Evolutionary conservation across 331 rosid genomes (phyloP).

Genomic region (Arachis monticola): DNA sequence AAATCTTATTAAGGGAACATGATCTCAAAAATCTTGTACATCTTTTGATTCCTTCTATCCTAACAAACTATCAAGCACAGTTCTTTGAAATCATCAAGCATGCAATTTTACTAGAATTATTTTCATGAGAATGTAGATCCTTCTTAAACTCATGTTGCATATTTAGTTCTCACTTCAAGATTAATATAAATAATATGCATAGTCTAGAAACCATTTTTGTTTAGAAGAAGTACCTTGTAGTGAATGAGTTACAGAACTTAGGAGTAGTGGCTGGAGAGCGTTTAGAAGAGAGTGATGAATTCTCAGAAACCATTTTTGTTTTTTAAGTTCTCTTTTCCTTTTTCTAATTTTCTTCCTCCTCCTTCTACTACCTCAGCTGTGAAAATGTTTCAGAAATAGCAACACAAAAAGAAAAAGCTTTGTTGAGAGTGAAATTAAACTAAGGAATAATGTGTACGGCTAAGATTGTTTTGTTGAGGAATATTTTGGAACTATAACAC

Average conservation of each 20-base stretch:
- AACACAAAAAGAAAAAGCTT: conserved; percentile 37
- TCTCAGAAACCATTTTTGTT: conserved; percentile 65
- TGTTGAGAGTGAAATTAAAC: conserved; percentile 27
- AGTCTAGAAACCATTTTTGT: neutral
- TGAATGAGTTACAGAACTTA: conserved; percentile 73
- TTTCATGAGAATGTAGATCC: neutral
- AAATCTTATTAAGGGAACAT: conserved; percentile 9
- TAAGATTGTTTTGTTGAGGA: conserved; percentile 35
- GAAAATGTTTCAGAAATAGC: conserved; percentile 39
- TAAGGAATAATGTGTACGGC: conserved; percentile 34
- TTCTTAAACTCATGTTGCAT: conserved; percentile 14
- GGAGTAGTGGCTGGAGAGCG: conserved; percentile 63
- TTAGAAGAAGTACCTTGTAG: conserved; percentile 61
- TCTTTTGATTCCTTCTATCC: conserved; percentile 13
- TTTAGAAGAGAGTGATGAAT: conserved; percentile 50
- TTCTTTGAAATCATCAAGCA: neutral
- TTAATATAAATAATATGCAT: neutral
- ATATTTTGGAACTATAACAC: conserved; percentile 40
- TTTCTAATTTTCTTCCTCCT: neutral
- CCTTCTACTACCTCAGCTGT: conserved; percentile 31
- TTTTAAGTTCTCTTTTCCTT: neutral
- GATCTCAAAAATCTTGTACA: neutral
- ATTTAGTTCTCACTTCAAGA: neutral
- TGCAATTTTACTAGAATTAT: conserved; percentile 17
- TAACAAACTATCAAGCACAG: neutral